These are phyloP conservation scores for Juglanconis oblonga DNA, from an alignment of 2,329 filamentous ascomycete genomes.

Conservation along the genomic window DNA sequence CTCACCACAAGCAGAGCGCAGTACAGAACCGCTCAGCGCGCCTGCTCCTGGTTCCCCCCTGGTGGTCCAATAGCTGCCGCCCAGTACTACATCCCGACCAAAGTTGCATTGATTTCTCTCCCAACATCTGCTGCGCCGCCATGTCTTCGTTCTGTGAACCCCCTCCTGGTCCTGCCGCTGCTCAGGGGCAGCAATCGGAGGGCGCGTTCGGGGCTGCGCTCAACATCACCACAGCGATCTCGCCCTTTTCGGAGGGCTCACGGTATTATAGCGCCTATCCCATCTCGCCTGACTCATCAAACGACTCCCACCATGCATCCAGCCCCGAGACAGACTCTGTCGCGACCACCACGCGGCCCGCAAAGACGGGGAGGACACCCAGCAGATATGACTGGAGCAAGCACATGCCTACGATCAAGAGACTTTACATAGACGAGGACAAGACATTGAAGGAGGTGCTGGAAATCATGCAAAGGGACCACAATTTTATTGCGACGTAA, in stretches of 20 bases:
- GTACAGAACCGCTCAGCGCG: neutral
- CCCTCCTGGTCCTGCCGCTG: neutral
- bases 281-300: slow-evolving; percentile 1
- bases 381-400: slow-evolving; percentile 19
- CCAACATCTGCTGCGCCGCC: neutral
- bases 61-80: neutral
- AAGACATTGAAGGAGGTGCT: slow-evolving; percentile 21
- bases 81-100: neutral
- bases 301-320: neutral
- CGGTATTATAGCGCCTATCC: neutral
- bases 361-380: slow-evolving; percentile 17
- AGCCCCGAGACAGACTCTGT: neutral
- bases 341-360: neutral
- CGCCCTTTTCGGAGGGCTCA: neutral
- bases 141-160: neutral
- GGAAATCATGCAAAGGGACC: slow-evolving; percentile 19
- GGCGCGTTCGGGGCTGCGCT: neutral
- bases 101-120: neutral
- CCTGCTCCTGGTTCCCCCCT: neutral
- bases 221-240: neutral
- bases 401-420: slow-evolving; percentile 20
- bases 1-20: neutral
- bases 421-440: slow-evolving; percentile 22
- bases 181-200: neutral
- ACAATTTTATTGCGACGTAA: slow-evolving; percentile 23